These are phyloP conservation scores for Phytopythium montanum DNA, from an alignment of 352 stramenopile genomes.

Conservation along the genomic window DNA sequence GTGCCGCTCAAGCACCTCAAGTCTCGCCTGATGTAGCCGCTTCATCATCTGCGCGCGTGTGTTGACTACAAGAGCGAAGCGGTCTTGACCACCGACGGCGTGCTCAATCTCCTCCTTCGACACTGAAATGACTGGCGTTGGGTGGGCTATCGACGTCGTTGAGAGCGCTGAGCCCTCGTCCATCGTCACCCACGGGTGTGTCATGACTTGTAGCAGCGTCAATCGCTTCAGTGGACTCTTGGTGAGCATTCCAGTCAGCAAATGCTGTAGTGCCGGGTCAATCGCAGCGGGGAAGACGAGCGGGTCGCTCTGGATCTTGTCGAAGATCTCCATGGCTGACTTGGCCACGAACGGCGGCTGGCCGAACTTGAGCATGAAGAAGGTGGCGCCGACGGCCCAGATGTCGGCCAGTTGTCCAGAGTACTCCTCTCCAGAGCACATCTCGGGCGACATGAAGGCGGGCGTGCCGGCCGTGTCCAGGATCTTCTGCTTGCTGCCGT, in stretches of 20 bases:
- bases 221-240: conserved; percentile 57
- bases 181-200: conserved; percentile 76
- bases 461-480: conserved; percentile 83
- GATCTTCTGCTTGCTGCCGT: conserved; percentile 78
- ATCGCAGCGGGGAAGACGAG: conserved; percentile 57
- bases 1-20: conserved; percentile 25
- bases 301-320: conserved; percentile 81
- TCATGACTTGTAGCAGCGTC: conserved; percentile 63
- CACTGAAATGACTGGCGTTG: conserved; percentile 45
- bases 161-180: conserved; percentile 36
- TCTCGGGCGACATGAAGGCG: conserved; percentile 92
- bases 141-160: conserved; percentile 2
- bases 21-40: conserved; percentile 37
- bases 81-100: conserved; percentile 50
- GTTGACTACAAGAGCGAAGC: conserved; percentile 60
- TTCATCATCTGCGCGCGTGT: conserved; percentile 74
- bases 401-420: conserved; percentile 88
- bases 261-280: conserved; percentile 50
- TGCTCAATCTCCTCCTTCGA: conserved; percentile 79
- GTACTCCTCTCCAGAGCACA: conserved; percentile 83
- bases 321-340: conserved; percentile 85
- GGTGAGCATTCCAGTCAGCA: conserved; percentile 62
- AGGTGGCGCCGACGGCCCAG: conserved; percentile 86
- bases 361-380: conserved; percentile 90
- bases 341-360: conserved; percentile 88